A percentile compares a stretch with the other conserved stretches of the same genome.
Evolutionary conservation across 352 stramenopile genomes (phyloP).

Genomic region (Pythium phragmiticola): DNA sequence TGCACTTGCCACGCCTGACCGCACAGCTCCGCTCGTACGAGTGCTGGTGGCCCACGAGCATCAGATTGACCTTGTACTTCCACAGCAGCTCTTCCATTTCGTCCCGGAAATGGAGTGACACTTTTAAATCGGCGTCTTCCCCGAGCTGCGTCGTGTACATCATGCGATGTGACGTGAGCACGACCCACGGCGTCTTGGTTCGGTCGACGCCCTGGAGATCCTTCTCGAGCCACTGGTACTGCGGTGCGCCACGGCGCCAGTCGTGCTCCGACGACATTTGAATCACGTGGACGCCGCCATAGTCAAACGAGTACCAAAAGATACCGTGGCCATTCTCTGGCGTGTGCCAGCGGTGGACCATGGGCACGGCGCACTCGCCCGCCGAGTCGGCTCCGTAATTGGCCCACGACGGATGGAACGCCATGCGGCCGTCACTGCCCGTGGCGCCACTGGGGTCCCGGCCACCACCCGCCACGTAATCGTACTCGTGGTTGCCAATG

Average conservation of each 20-base stretch:
- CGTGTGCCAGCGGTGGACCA: conserved; percentile 69
- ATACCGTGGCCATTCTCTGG: conserved; percentile 63
- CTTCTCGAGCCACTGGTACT: conserved; percentile 89
- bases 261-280: conserved; percentile 92
- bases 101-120: conserved; percentile 78
- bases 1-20: conserved; percentile 72
- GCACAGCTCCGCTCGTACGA: conserved; percentile 90
- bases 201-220: conserved; percentile 86
- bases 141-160: conserved; percentile 87
- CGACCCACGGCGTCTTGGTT: conserved; percentile 87
- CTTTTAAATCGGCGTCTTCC: conserved; percentile 59
- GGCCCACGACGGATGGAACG: conserved; percentile 63
- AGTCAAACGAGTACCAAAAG: conserved; percentile 93
- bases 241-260: conserved; percentile 74
- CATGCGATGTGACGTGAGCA: conserved; percentile 91
- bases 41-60: conserved; percentile 92
- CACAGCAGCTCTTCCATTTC: conserved; percentile 91
- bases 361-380: conserved; percentile 76
- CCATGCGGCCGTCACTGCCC: conserved; percentile 50
- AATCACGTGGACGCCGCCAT: conserved; percentile 87
- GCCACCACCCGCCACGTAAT: conserved; percentile 54
- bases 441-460: conserved; percentile 59
- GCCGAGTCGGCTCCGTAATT: conserved; percentile 76
- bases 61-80: conserved; percentile 87
- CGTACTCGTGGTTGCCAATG: conserved; percentile 82